Evolutionary conservation across 2,329 filamentous ascomycete species (phyloP).

Genomic region (Cladosporium cucumerinum): DNA sequence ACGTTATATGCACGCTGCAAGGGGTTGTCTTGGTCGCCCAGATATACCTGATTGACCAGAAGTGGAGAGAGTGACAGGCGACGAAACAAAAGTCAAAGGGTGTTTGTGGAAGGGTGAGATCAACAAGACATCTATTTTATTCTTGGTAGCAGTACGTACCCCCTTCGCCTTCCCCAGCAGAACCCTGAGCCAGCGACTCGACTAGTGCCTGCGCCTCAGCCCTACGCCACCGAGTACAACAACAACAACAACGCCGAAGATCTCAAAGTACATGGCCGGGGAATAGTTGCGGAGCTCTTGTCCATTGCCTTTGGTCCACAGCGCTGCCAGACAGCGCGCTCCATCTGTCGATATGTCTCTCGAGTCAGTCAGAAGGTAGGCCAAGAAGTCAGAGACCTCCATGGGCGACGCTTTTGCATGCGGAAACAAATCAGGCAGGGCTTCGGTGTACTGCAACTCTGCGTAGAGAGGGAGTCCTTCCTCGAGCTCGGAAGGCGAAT

Average conservation of each 20-base stretch:
- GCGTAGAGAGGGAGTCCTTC: not conserved
- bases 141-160: constrained; percentile 2
- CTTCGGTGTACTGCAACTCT: not conserved
- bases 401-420: constrained; percentile 17
- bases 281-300: constrained; percentile 19
- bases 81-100: not conserved
- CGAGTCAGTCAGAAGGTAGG: constrained; percentile 5
- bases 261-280: constrained; percentile 17
- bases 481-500: not conserved
- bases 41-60: not conserved
- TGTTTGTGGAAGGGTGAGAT: not conserved
- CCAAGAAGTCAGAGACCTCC: constrained; percentile 20
- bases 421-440: not conserved
- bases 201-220: not conserved
- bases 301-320: constrained; percentile 23
- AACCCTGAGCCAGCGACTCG: not conserved
- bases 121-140: not conserved
- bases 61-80: not conserved
- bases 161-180: constrained; percentile 2
- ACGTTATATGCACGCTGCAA: not conserved
- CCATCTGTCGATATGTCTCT: constrained; percentile 9
- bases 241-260: constrained; percentile 21
- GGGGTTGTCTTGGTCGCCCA: not conserved
- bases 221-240: not conserved
- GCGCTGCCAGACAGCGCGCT: constrained; percentile 16